These are phyloP conservation scores for Aspergillus cavernicola DNA, from an alignment of 495 filamentous ascomycete genomes.

Conservation along the genomic window DNA sequence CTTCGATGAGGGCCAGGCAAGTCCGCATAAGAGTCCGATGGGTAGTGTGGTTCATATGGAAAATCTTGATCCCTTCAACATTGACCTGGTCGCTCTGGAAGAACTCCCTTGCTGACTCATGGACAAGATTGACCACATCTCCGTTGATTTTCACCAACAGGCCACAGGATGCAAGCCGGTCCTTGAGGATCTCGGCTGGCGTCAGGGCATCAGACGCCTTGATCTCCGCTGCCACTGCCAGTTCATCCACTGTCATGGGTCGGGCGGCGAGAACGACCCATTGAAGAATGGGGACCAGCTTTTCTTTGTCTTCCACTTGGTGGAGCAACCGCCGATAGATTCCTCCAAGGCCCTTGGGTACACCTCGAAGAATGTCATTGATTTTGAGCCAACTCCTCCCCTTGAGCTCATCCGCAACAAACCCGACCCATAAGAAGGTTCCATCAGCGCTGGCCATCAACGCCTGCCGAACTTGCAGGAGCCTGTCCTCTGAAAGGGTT, in stretches of 20 bases:
- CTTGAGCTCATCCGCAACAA: slow-evolving; percentile 32
- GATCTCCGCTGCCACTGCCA: not conserved
- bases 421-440: slow-evolving; percentile 46
- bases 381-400: not conserved
- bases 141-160: not conserved
- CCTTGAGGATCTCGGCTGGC: not conserved
- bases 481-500: too few species aligned
- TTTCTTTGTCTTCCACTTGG: not conserved
- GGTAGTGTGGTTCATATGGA: not conserved
- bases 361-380: not conserved
- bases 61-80: not conserved
- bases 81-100: not conserved
- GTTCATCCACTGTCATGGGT: not conserved
- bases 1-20: not conserved
- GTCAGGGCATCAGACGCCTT: not conserved
- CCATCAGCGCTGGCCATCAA: slow-evolving; percentile 35
- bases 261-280: not conserved
- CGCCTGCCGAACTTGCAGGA: slow-evolving; percentile 14
- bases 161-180: not conserved
- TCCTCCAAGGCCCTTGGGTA: not conserved
- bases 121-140: not conserved
- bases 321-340: not conserved
- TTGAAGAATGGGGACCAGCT: not conserved
- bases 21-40: not conserved
- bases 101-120: not conserved